These are phyloP conservation scores for Pythium brachiatum DNA, from an alignment of 352 stramenopile genomes.

Conservation along the genomic window DNA sequence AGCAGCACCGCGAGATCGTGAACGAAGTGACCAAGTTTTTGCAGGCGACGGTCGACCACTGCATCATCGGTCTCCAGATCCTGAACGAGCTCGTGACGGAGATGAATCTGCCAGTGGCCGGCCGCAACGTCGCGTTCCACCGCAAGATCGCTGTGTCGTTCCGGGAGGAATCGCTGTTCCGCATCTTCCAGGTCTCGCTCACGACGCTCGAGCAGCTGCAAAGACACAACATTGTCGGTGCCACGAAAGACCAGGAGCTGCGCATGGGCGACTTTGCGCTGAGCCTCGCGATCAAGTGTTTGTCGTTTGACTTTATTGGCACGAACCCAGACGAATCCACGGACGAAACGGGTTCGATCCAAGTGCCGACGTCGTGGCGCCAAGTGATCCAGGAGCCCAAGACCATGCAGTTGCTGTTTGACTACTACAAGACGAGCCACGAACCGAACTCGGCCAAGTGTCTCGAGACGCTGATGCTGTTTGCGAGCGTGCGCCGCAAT, in stretches of 20 bases:
- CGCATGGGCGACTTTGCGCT: constrained; percentile 93
- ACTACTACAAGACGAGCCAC: constrained; percentile 94
- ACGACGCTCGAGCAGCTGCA: constrained; percentile 96
- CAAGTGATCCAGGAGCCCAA: constrained; percentile 91
- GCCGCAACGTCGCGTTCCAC: constrained; percentile 96
- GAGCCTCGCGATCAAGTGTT: constrained; percentile 91
- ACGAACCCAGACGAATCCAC: constrained; percentile 98
- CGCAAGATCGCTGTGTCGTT: constrained; percentile 98
- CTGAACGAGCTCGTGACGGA: constrained; percentile 98
- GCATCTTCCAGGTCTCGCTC: constrained; percentile 95
- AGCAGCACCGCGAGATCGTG: constrained; percentile 95
- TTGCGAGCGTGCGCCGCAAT: constrained; percentile 94
- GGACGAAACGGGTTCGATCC: constrained; percentile 96
- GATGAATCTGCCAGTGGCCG: constrained; percentile 94
- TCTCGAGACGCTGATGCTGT: constrained; percentile 95
- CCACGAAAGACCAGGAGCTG: constrained; percentile 86
- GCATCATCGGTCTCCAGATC: constrained; percentile 97
- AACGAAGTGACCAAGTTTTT: constrained; percentile 98
- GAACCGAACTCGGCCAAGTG: constrained; percentile 94
- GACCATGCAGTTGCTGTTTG: constrained; percentile 95
- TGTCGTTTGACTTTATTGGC: constrained; percentile 99
- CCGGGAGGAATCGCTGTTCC: constrained; percentile 94
- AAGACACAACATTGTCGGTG: constrained; percentile 80
- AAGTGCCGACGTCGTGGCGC: constrained; percentile 96
- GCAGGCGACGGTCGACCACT: constrained; percentile 96